phyloP scores from a whole-genome alignment of 176 grass and related monocot species.

The Rhipidocladum racemiflorum region DNA sequence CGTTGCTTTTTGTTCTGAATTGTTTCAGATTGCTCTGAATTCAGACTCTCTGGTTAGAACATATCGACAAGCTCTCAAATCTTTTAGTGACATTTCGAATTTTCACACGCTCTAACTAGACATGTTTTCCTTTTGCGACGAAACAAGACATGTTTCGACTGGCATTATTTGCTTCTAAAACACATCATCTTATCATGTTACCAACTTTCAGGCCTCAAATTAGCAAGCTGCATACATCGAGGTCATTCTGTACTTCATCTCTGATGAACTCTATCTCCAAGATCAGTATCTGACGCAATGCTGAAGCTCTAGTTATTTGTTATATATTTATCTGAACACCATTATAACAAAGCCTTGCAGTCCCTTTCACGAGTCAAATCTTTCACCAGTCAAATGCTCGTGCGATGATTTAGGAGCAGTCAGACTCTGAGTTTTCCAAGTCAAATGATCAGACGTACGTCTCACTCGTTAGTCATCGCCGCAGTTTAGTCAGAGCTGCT shows the following conservation, averaged over 20 bases:
- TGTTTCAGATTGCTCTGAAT: not conserved
- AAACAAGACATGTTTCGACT: no score
- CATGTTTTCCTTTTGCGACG: no score
- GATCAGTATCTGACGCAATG: not conserved
- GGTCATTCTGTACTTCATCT: not conserved
- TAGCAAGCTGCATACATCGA: not conserved
- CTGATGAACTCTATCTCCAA: not conserved
- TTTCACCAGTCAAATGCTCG: not conserved
- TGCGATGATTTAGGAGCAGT: not conserved
- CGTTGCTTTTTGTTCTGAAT: not conserved
- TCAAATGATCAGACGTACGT: not conserved
- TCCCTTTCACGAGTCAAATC: no score
- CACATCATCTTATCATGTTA: not conserved
- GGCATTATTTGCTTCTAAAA: not conserved
- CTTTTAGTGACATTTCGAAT: not conserved
- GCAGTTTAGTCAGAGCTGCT: not conserved
- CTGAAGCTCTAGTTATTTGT: not conserved
- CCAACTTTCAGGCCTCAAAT: no score
- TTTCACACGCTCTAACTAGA: no score
- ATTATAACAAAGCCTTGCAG: not conserved
- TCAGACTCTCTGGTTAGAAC: not conserved
- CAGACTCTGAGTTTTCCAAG: not conserved
- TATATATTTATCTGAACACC: not conserved
- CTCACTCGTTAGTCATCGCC: not conserved
- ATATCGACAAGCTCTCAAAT: not conserved